Conservation (phyloP, 73 alveolate genomes). For the Paramecium caudatum region DNA sequence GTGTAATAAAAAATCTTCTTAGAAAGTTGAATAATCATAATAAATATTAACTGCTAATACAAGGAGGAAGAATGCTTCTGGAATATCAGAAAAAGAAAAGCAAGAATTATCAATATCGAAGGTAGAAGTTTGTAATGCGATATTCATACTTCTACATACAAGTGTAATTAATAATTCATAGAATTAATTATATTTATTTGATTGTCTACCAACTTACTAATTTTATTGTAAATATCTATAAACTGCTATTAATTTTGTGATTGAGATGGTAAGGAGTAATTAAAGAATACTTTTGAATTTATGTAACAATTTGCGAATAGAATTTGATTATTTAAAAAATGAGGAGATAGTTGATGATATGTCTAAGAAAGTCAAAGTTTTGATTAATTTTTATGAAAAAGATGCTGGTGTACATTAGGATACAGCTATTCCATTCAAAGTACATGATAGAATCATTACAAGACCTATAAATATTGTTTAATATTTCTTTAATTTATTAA, state of each 20-base stretch:
- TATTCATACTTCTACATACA: conserved; percentile 6
- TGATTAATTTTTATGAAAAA: conserved; percentile 74
- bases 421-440: conserved; percentile 21
- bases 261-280: conserved; percentile 62
- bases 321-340: conserved; percentile 56
- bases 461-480: conserved; percentile 67
- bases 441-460: conserved; percentile 67
- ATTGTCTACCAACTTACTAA: conserved; percentile 23
- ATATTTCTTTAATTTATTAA: conserved; percentile 62
- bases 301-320: conserved; percentile 49
- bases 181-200: conserved; percentile 26
- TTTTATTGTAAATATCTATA: conserved; percentile 38
- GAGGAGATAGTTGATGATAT: conserved; percentile 64
- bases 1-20: neutral
- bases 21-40: conserved; percentile 2
- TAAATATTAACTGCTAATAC: neutral
- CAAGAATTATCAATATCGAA: neutral
- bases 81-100: conserved; percentile 18
- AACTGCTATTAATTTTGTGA: neutral
- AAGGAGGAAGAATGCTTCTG: neutral
- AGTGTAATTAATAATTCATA: neutral
- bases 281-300: conserved; percentile 38
- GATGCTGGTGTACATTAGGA: conserved; percentile 22
- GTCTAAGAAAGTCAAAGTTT: conserved; percentile 53
- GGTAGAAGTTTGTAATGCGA: neutral